Percentiles rank a stretch among this genome's conserved stretches.
Conservation (phyloP, 2,329 filamentous ascomycete species). For the Paracoccidioides lutzii region DNA sequence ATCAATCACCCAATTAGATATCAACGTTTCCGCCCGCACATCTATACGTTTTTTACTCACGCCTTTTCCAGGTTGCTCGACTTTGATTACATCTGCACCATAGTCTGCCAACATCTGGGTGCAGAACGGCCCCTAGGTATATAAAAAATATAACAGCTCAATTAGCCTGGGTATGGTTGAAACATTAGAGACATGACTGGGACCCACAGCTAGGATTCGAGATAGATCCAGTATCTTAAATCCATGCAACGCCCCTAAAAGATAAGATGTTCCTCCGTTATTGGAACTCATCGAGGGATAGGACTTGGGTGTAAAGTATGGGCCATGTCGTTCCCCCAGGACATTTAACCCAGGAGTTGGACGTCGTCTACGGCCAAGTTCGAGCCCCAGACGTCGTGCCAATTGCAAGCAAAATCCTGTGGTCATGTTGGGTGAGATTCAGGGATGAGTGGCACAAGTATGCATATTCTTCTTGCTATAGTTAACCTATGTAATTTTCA, state of each 20-base stretch:
- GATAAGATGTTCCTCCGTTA: neutral
- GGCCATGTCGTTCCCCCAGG: neutral
- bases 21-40: conserved; percentile 7
- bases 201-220: conserved; percentile 18
- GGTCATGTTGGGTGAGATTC: neutral
- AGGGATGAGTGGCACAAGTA: neutral
- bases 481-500: no score
- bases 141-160: neutral
- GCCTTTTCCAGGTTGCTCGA: conserved; percentile 26
- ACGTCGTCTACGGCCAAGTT: neutral
- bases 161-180: neutral
- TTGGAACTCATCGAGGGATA: neutral
- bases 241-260: conserved; percentile 11
- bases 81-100: conserved; percentile 30
- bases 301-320: neutral
- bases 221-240: conserved; percentile 21
- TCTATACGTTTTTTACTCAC: conserved; percentile 18
- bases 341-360: neutral
- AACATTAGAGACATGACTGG: neutral
- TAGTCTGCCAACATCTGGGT: conserved; percentile 36
- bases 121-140: conserved; percentile 24
- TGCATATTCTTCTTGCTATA: neutral
- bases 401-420: neutral
- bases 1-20: neutral
- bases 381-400: neutral